These are phyloP conservation scores for Brettanomyces sp. DNA, from an alignment of 805 yeast species.

Conservation along the genomic window DNA sequence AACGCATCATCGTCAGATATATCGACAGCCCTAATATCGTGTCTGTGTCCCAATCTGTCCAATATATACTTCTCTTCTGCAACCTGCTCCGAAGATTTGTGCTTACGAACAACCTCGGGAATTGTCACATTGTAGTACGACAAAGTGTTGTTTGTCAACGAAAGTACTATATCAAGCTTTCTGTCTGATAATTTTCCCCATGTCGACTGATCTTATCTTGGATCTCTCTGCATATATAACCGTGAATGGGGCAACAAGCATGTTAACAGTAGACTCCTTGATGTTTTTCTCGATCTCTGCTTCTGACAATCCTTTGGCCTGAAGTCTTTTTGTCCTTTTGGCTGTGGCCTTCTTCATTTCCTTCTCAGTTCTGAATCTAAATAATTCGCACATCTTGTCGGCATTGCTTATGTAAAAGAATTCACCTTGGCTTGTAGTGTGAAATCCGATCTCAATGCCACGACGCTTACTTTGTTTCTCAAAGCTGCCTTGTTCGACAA, in stretches of 20 bases:
- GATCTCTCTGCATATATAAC: constrained; percentile 49
- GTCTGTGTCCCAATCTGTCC: constrained; percentile 79
- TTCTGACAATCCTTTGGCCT: constrained; percentile 55
- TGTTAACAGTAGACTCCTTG: constrained; percentile 39
- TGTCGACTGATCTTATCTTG: constrained; percentile 54
- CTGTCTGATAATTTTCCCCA: constrained; percentile 49
- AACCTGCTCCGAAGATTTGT: constrained; percentile 30
- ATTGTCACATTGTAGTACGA: constrained; percentile 54
- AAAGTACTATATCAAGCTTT: constrained; percentile 48
- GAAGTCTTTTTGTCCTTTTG: constrained; percentile 68
- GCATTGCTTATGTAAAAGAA: constrained; percentile 67
- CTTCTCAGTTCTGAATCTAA: constrained; percentile 63
- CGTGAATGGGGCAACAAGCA: constrained; percentile 61
- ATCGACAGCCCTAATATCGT: constrained; percentile 78
- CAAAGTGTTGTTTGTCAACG: constrained; percentile 65
- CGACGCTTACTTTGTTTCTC: constrained; percentile 73
- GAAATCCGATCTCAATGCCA: constrained; percentile 52
- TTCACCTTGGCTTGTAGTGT: constrained; percentile 27
- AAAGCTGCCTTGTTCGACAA: constrained; percentile 53
- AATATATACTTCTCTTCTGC: constrained; percentile 42
- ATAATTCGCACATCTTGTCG: constrained; percentile 74
- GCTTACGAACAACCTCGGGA: constrained; percentile 50
- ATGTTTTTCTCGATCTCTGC: constrained; percentile 49
- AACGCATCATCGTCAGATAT: constrained; percentile 73
- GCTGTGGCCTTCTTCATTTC: constrained; percentile 73